A percentile compares a stretch with the other conserved stretches of the same genome.
These are phyloP conservation scores for Brassica balearica DNA, from an alignment of 441 rosid species.

Conservation along the genomic window DNA sequence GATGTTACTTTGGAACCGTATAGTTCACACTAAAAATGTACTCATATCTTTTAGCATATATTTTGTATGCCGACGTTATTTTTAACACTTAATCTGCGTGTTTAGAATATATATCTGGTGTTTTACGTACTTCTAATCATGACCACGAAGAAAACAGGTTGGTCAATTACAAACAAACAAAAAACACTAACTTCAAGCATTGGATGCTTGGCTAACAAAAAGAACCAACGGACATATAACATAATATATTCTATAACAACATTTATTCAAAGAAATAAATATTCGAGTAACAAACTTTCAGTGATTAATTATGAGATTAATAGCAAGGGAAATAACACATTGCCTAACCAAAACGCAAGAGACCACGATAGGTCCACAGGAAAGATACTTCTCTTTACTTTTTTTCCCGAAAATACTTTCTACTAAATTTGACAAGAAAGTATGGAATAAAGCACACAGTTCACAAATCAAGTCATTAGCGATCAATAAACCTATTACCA, in stretches of 20 bases:
- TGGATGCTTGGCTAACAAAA: conserved; percentile 18
- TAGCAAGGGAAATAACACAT: conserved; percentile 17
- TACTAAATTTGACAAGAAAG: conserved; percentile 39
- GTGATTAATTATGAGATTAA: conserved; percentile 17
- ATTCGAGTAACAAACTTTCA: conserved; percentile 23
- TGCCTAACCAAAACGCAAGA: conserved; percentile 44
- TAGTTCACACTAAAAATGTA: not conserved
- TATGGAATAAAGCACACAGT: conserved; percentile 26
- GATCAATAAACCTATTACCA: not conserved
- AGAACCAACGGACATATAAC: conserved; percentile 22
- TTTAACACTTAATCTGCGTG: not conserved
- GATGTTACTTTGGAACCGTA: conserved; percentile 18
- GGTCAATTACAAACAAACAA: not conserved
- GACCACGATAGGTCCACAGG: conserved; percentile 12
- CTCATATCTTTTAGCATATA: not conserved
- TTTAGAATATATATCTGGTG: not conserved
- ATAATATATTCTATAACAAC: not conserved
- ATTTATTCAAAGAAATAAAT: not conserved
- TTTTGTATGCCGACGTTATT: not conserved
- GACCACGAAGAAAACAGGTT: conserved; percentile 3
- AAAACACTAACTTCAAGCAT: conserved; percentile 9
- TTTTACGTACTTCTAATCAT: not conserved
- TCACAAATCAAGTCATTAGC: conserved; percentile 24
- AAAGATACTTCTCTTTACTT: conserved; percentile 28
- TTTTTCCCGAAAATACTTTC: conserved; percentile 2